Percentiles rank a stretch among this genome's conserved stretches.
Evolutionary conservation across 176 grass and related monocot species (phyloP).

Genomic region (Sorghum bicolor): Sorghum_bicolor_NCBIv3 NC_012879.2:61070001-61070500

Average conservation of each 20-base stretch:
- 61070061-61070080: constrained; percentile 29
- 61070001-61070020: constrained; percentile 61
- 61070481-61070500: constrained; percentile 85
- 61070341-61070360: constrained; percentile 28
- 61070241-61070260: constrained; percentile 55
- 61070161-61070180: constrained; percentile 31
- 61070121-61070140: constrained; percentile 51
- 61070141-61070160: constrained; percentile 51
- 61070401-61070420: constrained; percentile 43
- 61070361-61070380: constrained; percentile 46
- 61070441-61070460: constrained; percentile 36
- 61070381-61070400: constrained; percentile 57
- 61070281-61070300: constrained; percentile 33
- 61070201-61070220: background rate
- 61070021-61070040: constrained; percentile 16
- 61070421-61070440: constrained; percentile 33
- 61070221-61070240: constrained; percentile 31
- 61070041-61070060: constrained; percentile 33
- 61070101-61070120: constrained; percentile 75
- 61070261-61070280: constrained; percentile 31
- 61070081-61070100: constrained; percentile 28
- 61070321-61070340: constrained; percentile 37
- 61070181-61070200: constrained; percentile 39
- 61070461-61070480: constrained; percentile 62
- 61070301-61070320: constrained; percentile 32